Evolutionary conservation across 306 rosid species (phyloP).

Genomic region (Rosa persica): DNA sequence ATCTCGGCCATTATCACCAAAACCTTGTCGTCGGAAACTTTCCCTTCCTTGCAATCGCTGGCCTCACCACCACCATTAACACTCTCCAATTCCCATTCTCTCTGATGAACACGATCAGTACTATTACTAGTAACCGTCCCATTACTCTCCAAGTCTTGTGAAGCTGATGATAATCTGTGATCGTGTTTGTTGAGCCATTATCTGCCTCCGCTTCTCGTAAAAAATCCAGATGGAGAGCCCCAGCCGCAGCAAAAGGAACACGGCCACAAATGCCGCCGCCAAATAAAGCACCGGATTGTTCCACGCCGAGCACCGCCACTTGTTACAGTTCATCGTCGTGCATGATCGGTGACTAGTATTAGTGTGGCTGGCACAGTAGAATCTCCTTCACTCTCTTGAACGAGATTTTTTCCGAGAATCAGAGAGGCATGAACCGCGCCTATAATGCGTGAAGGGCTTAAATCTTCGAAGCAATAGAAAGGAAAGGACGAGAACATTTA

Average conservation of each 20-base stretch:
- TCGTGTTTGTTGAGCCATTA: neutral
- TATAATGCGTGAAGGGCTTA: neutral
- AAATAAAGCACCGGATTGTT: constrained; percentile 12
- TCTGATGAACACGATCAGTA: neutral
- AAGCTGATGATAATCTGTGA: neutral
- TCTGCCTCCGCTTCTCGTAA: neutral
- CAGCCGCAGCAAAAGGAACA: neutral
- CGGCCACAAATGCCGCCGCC: neutral
- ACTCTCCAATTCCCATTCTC: neutral
- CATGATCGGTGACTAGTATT: neutral
- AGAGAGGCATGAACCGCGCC: neutral
- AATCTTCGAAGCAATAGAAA: neutral
- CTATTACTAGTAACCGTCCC: neutral
- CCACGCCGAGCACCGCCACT: neutral
- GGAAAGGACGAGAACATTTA: neutral
- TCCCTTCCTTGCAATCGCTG: neutral
- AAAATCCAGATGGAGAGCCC: neutral
- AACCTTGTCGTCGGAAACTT: neutral
- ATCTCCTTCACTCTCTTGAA: neutral
- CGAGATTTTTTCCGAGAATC: neutral
- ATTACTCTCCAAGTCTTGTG: neutral
- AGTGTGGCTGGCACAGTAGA: neutral
- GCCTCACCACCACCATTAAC: neutral
- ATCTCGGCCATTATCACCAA: constrained; percentile 8
- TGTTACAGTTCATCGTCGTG: neutral